Percentiles rank a stretch among this genome's conserved stretches.
Evolutionary conservation across 2,329 filamentous ascomycete species (phyloP).

Genomic region (Tolypocladium pustulatum): DNA sequence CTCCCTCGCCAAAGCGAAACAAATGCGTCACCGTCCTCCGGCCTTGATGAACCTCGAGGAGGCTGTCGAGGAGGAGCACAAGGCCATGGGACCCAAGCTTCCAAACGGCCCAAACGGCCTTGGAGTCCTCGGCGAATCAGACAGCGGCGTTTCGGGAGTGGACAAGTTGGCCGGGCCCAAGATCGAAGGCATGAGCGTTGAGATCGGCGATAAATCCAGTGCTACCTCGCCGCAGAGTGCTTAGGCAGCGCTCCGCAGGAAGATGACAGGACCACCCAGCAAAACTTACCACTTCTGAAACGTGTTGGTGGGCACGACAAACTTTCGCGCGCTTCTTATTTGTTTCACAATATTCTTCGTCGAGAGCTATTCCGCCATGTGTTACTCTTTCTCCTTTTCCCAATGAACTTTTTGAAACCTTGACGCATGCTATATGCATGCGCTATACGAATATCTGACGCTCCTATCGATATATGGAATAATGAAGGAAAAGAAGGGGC

Average conservation of each 20-base stretch:
- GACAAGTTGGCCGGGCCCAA: constrained; percentile 26
- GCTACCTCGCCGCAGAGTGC: constrained; percentile 17
- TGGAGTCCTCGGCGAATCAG: constrained; percentile 32
- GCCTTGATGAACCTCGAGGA: constrained; percentile 66
- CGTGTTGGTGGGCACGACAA: background rate
- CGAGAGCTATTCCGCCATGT: background rate
- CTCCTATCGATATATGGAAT: background rate
- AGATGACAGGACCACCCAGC: constrained; percentile 3
- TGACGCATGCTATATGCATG: background rate
- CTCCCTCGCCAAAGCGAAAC: constrained; percentile 75
- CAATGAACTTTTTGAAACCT: background rate
- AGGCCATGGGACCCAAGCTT: constrained; percentile 11
- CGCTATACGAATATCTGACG: background rate
- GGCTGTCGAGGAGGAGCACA: constrained; percentile 18
- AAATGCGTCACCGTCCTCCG: constrained; percentile 81
- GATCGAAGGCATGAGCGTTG: constrained; percentile 19
- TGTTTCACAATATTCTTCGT: background rate
- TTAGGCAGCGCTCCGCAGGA: constrained; percentile 14
- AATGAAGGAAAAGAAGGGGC: background rate
- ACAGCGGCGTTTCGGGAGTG: constrained; percentile 32
- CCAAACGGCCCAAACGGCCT: constrained; percentile 27
- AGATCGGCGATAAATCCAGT: constrained; percentile 14
- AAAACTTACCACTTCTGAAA: background rate
- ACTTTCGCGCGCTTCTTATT: background rate
- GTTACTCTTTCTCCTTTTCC: background rate